Conservation (phyloP, 2,329 filamentous ascomycete species). For the Pseudogymnoascus sp. region DNA sequence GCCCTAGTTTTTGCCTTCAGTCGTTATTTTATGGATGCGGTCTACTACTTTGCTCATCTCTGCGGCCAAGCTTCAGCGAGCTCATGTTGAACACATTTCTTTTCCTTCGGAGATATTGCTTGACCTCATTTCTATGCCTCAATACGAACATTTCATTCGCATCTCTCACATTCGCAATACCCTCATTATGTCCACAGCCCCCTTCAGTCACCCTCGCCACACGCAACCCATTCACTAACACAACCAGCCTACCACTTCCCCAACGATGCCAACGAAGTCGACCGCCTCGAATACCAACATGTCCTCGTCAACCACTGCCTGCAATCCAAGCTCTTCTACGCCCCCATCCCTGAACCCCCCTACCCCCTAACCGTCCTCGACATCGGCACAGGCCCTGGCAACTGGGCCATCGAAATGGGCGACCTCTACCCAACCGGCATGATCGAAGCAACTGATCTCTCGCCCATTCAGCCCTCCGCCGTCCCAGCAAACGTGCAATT, state of each 20-base stretch:
- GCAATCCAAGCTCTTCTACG: constrained; percentile 33
- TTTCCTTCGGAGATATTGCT: not conserved
- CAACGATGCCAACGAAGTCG: constrained; percentile 44
- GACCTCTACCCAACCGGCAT: constrained; percentile 49
- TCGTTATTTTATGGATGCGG: not conserved
- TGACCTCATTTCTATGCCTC: not conserved
- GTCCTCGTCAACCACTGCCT: constrained; percentile 39
- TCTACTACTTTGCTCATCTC: not conserved
- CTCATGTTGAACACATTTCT: not conserved
- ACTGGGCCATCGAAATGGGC: constrained; percentile 62
- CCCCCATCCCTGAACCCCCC: constrained; percentile 34
- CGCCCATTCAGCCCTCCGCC: constrained; percentile 55
- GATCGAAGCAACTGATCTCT: constrained; percentile 58
- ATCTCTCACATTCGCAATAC: not conserved
- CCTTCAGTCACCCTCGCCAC: not conserved
- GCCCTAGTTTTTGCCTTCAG: not conserved
- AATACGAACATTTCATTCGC: not conserved
- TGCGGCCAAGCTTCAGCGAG: not conserved
- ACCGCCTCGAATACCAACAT: constrained; percentile 43
- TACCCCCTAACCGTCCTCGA: constrained; percentile 33
- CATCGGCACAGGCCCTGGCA: constrained; percentile 44
- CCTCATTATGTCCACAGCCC: not conserved
- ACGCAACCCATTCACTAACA: not conserved
- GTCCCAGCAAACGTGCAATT: constrained; percentile 68
- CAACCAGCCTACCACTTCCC: constrained; percentile 29